These are phyloP conservation scores for Tricholoma matsutake DNA, from an alignment of 768 basidiomycete species.

Conservation along the genomic window DNA sequence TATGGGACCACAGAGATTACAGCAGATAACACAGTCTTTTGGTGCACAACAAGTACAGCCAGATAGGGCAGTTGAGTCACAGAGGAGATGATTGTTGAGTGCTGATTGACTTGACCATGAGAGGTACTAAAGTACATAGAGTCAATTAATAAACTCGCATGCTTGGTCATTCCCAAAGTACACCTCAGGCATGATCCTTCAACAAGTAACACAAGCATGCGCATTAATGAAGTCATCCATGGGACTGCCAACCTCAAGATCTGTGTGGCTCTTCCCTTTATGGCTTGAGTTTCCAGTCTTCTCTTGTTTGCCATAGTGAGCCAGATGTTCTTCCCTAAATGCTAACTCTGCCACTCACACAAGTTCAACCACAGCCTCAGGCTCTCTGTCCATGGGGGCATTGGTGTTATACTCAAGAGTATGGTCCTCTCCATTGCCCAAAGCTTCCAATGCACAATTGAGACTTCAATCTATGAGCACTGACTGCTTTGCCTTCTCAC, in stretches of 20 bases:
- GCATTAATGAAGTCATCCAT: slow-evolving; percentile 12
- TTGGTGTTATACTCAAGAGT: not conserved
- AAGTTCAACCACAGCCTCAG: too few species aligned
- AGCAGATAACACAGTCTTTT: not conserved
- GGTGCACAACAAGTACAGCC: slow-evolving; percentile 9
- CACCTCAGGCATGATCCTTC: not conserved
- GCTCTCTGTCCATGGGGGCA: too few species aligned
- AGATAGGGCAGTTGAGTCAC: not conserved
- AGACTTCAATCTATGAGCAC: slow-evolving; percentile 3
- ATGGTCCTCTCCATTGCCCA: not conserved
- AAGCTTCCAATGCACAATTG: not conserved
- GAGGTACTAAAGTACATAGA: not conserved
- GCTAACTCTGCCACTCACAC: not conserved
- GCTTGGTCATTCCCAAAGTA: slow-evolving; percentile 7
- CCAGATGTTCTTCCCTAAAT: not conserved
- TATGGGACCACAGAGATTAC: slow-evolving; percentile 8
- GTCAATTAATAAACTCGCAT: not conserved
- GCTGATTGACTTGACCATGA: slow-evolving; percentile 3
- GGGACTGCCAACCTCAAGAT: not conserved
- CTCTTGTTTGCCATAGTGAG: not conserved
- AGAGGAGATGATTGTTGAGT: slow-evolving; percentile 3
- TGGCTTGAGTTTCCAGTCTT: not conserved
- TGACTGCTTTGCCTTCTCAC: not conserved
- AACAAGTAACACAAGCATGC: not conserved
- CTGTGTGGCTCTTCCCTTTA: slow-evolving; percentile 17